These are phyloP conservation scores for Ceratorhiza oryzae-sativae DNA, from an alignment of 1,284 basidiomycete species.

Conservation along the genomic window DNA sequence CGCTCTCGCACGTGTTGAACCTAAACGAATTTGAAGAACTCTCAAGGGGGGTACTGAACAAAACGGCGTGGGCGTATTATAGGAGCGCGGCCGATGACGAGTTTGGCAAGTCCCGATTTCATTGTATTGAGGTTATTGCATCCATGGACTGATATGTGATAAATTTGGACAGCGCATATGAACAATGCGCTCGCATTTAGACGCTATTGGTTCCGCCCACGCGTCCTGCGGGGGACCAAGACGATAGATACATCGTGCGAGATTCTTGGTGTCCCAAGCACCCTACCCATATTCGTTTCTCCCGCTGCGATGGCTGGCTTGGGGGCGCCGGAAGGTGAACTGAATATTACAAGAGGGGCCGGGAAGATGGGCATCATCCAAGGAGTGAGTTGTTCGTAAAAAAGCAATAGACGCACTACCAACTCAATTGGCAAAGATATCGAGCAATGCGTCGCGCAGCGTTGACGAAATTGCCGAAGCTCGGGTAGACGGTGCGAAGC, in stretches of 20 bases:
- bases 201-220: slow-evolving; percentile 55
- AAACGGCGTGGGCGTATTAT: slow-evolving; percentile 57
- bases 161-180: slow-evolving; percentile 45
- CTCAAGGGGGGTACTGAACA: slow-evolving; percentile 52
- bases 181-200: slow-evolving; percentile 53
- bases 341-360: slow-evolving; percentile 56
- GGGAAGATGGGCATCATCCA: slow-evolving; percentile 54
- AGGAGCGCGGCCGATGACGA: slow-evolving; percentile 53
- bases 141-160: slow-evolving; percentile 20
- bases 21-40: slow-evolving; percentile 55
- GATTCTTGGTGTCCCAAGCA: slow-evolving; percentile 50
- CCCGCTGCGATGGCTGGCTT: slow-evolving; percentile 58
- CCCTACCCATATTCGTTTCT: slow-evolving; percentile 55
- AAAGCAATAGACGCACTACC: background rate
- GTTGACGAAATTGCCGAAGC: slow-evolving; percentile 59
- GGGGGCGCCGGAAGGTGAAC: slow-evolving; percentile 57
- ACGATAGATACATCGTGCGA: slow-evolving; percentile 47
- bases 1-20: slow-evolving; percentile 52
- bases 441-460: slow-evolving; percentile 53
- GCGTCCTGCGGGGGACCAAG: slow-evolving; percentile 48
- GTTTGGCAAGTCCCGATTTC: slow-evolving; percentile 45
- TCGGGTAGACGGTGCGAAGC: slow-evolving; percentile 48
- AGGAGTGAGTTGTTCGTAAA: slow-evolving; percentile 48
- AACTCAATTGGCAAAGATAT: slow-evolving; percentile 35
- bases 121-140: background rate